Base-by-base conservation (phyloP, 1,284 basidiomycete genomes). In the Trametes pubescens region DNA sequence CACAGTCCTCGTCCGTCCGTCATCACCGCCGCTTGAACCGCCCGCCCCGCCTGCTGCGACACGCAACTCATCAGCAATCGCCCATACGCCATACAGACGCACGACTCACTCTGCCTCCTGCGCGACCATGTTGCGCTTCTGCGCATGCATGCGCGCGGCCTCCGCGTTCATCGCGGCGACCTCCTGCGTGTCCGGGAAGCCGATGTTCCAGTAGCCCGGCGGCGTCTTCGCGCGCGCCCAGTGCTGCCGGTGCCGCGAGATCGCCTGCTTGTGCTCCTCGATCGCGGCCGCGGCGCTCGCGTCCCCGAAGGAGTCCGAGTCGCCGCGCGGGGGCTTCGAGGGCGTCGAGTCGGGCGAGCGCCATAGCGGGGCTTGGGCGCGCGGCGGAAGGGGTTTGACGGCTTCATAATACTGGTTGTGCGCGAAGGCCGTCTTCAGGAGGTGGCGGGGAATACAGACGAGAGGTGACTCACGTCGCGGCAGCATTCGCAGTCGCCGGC, bases 401-500 rank as follows among this genome's bases (percentile, higher is more conserved):
- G 87, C 89, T 65, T 87, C 83, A 72, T 95, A 96, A 73, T 95
- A 96, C 94, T 96, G 65, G 21, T 24, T 21, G 55, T 10, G 18
- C 21, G 18, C 21, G 38, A 37, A 44, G 40, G 14, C 57, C 6
- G 13, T 6, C 32, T 32, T 54, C 34, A 61, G 54, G 37, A 29
- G 5, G 24, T 14, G 11, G 49, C 13, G 26, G 37, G n/a, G 34
- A 21, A 43, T n/a, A n/a, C 26, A 40, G n/a, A 46, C 22, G 10
- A 35, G 26, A 16, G 38, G 5, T 18, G 29, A 80, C 88, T 68
- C 72, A 94, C 95, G 55, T 90, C 92, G 48, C 82, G 84, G 75
- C 95, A 98, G 65, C 89, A 91, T 71, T 93, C 92, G 75, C 95
- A 98, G 68, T 94, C 93, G 1, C 82, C 87, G 6, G 85, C 95